Conservation (phyloP, 2,329 filamentous ascomycete genomes). For the Arachnomyces sp. region DNA sequence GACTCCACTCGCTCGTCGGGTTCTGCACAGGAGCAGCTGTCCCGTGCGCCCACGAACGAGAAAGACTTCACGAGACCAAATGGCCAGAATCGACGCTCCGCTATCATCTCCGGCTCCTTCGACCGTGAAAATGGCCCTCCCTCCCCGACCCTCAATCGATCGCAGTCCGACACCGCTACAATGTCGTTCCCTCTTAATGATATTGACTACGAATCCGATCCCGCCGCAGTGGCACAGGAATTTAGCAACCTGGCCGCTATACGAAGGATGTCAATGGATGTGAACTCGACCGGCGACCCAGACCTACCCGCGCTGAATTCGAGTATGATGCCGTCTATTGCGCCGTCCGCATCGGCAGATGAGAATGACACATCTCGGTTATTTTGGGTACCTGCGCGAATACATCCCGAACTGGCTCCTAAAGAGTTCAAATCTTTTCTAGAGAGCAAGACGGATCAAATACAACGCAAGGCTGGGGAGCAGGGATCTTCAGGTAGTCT, state of each 20-base stretch:
- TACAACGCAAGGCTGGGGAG: conserved; percentile 73
- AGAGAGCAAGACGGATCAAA: conserved; percentile 84
- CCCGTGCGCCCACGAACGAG: conserved; percentile 17
- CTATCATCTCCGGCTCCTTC: conserved; percentile 21
- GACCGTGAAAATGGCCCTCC: conserved; percentile 43
- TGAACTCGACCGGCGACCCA: conserved; percentile 56
- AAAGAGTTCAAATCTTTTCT: conserved; percentile 96
- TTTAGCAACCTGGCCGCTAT: conserved; percentile 86
- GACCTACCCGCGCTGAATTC: conserved; percentile 38
- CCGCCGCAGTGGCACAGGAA: conserved; percentile 83
- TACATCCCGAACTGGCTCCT: conserved; percentile 90
- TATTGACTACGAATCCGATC: conserved; percentile 81
- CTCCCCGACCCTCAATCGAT: conserved; percentile 45
- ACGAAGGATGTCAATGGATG: conserved; percentile 90
- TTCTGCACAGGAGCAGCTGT: conserved; percentile 18
- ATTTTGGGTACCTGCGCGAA: conserved; percentile 89
- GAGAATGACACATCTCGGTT: conserved; percentile 81
- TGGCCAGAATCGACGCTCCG: conserved; percentile 22
- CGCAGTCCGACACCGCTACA: conserved; percentile 48
- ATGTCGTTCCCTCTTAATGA: conserved; percentile 67
- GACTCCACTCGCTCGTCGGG: conserved; percentile 20
- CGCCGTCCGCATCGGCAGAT: conserved; percentile 45
- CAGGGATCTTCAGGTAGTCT: conserved; percentile 45
- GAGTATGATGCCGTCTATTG: conserved; percentile 33
- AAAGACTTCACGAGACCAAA: conserved; percentile 20